Percentiles rank a stretch among this genome's conserved stretches.
Evolutionary conservation across 2,329 filamentous ascomycete species (phyloP).

Genomic region (Nothomitra cinnamomea): DNA sequence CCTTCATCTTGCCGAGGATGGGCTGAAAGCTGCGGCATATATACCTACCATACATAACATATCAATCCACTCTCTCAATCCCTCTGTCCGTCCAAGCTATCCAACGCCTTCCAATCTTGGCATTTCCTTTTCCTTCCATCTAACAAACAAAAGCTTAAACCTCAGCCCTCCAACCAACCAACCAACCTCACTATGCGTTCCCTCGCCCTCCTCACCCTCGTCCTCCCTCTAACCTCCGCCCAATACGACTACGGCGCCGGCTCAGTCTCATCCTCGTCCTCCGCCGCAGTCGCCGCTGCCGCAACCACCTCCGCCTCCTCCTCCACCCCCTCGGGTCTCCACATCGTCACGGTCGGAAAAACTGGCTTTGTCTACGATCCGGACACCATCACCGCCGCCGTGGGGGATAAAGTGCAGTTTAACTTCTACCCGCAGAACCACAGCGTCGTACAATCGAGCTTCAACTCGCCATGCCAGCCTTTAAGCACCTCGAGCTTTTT

Average conservation of each 20-base stretch:
- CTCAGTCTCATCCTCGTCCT: background rate
- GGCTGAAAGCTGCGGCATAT: no score
- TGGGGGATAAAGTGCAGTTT: constrained; percentile 17
- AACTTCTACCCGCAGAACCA: constrained; percentile 32
- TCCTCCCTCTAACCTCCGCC: constrained; percentile 15
- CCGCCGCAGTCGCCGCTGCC: constrained; percentile 12
- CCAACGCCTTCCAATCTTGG: no score
- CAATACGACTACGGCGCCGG: background rate
- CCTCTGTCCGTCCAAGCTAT: no score
- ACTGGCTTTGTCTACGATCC: constrained; percentile 5
- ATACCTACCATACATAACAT: no score
- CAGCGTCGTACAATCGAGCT: constrained; percentile 20
- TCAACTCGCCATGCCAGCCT: constrained; percentile 24
- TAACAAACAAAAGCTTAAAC: no score
- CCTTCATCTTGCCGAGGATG: no score
- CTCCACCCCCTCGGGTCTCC: constrained; percentile 12
- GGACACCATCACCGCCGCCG: background rate
- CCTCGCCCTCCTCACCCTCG: constrained; percentile 10
- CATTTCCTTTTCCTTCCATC: no score
- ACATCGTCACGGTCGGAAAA: constrained; percentile 24
- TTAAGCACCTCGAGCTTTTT: constrained; percentile 22
- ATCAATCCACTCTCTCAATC: no score
- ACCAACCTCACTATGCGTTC: background rate
- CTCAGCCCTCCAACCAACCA: background rate
- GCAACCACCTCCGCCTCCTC: constrained; percentile 11